These are phyloP conservation scores for Coleophoma eucalyptorum DNA, from an alignment of 2,329 filamentous ascomycete genomes.

Conservation along the genomic window DNA sequence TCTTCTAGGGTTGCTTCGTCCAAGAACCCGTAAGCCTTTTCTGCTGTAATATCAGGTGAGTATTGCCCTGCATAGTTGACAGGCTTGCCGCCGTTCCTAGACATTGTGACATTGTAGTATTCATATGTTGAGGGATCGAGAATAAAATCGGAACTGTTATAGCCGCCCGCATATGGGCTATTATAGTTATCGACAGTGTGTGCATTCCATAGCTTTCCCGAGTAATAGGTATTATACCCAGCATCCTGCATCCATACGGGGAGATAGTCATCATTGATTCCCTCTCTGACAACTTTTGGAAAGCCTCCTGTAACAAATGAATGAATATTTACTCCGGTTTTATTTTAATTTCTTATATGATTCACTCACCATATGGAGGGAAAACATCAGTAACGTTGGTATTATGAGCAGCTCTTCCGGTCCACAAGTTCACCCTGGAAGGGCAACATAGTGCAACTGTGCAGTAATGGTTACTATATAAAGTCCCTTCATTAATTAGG, in stretches of 20 bases:
- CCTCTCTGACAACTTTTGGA: conserved; percentile 61
- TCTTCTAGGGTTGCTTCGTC: conserved; percentile 48
- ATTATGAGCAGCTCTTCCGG: conserved; percentile 58
- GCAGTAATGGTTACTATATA: conserved; percentile 55
- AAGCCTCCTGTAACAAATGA: conserved; percentile 43
- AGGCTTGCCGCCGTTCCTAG: conserved; percentile 53
- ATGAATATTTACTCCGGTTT: conserved; percentile 19
- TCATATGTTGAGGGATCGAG: conserved; percentile 65
- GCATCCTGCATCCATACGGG: conserved; percentile 67
- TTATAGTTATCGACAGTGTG: conserved; percentile 60
- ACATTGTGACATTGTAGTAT: conserved; percentile 62
- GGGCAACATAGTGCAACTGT: conserved; percentile 61
- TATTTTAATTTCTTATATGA: conserved; percentile 14
- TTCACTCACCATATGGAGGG: conserved; percentile 43
- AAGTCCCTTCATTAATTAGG: conserved; percentile 49
- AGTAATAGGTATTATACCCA: conserved; percentile 70
- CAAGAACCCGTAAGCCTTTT: conserved; percentile 51
- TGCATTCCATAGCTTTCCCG: conserved; percentile 65
- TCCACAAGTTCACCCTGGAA: conserved; percentile 56
- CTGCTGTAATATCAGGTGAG: conserved; percentile 51
- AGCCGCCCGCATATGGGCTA: conserved; percentile 52
- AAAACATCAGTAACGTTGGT: conserved; percentile 52
- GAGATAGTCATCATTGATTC: conserved; percentile 63
- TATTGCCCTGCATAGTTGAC: conserved; percentile 45
- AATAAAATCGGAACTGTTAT: conserved; percentile 54